Conservation (phyloP, 495 filamentous ascomycete species). For the Jackrogersella minutella region DNA sequence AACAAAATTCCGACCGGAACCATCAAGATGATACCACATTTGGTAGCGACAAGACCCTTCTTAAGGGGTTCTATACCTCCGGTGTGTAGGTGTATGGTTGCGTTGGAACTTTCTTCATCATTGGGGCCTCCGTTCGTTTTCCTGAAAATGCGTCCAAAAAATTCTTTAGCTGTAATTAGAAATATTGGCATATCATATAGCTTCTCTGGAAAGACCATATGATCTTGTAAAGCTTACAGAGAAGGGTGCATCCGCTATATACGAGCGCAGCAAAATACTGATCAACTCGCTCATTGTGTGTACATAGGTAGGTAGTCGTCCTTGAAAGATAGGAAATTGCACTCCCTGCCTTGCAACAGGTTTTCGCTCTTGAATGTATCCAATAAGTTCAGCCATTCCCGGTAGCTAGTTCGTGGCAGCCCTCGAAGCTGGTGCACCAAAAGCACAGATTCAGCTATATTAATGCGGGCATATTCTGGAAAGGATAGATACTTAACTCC, state of each 20-base stretch:
- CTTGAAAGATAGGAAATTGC: constrained; percentile 6
- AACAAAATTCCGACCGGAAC: constrained; percentile 9
- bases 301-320: constrained; percentile 7
- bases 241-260: constrained; percentile 4
- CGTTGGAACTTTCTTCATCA: not conserved
- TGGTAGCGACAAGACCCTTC: constrained; percentile 3
- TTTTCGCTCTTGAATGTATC: not conserved
- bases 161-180: not conserved
- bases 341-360: not conserved
- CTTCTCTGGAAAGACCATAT: not conserved
- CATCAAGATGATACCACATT: constrained; percentile 2
- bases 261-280: constrained; percentile 5
- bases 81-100: constrained; percentile 6
- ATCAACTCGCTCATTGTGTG: constrained; percentile 1
- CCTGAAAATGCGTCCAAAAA: constrained; percentile 8
- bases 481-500: not conserved
- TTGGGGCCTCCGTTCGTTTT: not conserved
- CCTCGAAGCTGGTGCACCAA: constrained; percentile 9
- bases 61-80: constrained; percentile 8
- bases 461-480: not conserved
- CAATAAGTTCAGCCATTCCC: constrained; percentile 3
- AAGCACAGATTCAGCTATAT: constrained; percentile 12
- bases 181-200: not conserved
- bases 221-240: not conserved
- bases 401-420: not conserved